Evolutionary conservation across 1,284 basidiomycete genomes (phyloP), one percentile per base, ranked within the genome.

Genomic region (Ganoderma leucocontextum): DNA sequence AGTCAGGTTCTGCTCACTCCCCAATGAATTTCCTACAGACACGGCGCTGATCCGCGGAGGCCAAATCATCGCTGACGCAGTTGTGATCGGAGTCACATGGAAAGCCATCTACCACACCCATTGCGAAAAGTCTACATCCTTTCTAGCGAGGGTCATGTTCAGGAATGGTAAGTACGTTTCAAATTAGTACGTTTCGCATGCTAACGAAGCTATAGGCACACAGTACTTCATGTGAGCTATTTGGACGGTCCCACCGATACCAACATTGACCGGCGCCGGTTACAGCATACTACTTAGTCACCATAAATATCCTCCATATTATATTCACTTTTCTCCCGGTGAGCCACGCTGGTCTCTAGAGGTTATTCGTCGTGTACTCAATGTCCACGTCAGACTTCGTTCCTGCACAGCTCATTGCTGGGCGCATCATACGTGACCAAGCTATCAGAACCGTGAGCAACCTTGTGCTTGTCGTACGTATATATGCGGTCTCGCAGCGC

Each of bases 41-140:
- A 58, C 9, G 4, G 35, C n/a, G 13, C 19, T 58, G 15, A 22
- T 38, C 9, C 55, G 55, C 19, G 55, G 55, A 38, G 55, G 55
- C 13, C 55, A 58, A n/a, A 38, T 58, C 35, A 58, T 58, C 10
- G 55, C 55, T 58, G 55, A 58, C 35, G 55, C 19, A 9, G 19
- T 58, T 38, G 55, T 58, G 10, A 58, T 58, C 19, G 35, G 33
- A 38, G 55, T 38, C 7, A 58, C 55, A 58, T 58, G 36, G 55
- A 58, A 38, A n/a, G 55, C 35, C 3, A 58, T 35, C 4, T 58
- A 19, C 36, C 19, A 58, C 8, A 19, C 55, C 9, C 55, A 8
- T 1, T 9, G 22, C 19, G 15, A 19, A 6, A 35, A 9, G 9
- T 38, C 35, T 38, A n/a, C 33, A 35, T 38, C 36, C 8, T 57